Conservation (phyloP, 2,329 filamentous ascomycete species). For the Penicillium sp. region DNA sequence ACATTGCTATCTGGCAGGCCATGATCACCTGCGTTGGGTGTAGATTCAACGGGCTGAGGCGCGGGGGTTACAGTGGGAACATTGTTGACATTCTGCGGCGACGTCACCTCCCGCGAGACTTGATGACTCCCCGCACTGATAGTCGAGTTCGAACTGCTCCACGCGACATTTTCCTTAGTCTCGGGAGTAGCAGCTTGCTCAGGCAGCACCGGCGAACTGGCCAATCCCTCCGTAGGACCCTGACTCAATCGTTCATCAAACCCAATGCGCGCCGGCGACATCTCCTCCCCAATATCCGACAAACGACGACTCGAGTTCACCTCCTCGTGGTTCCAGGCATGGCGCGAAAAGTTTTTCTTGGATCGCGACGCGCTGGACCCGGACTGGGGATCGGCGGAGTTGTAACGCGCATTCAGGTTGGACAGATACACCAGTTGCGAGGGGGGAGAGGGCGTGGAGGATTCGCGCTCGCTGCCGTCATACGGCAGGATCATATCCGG, state of each 20-base stretch:
- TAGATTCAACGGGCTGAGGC: background rate
- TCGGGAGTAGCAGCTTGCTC: slow-evolving; percentile 52
- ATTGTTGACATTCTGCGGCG: slow-evolving; percentile 6
- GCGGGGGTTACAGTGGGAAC: too few relatives aligned
- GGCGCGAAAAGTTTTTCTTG: slow-evolving; percentile 32
- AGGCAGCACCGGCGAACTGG: slow-evolving; percentile 24
- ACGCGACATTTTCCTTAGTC: slow-evolving; percentile 38
- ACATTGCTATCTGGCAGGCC: slow-evolving; percentile 12
- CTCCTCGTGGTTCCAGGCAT: slow-evolving; percentile 33
- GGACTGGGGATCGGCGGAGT: slow-evolving; percentile 14
- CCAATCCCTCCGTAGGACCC: slow-evolving; percentile 6
- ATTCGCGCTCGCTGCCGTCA: slow-evolving; percentile 50
- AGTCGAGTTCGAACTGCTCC: slow-evolving; percentile 38
- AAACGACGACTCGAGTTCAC: slow-evolving; percentile 37
- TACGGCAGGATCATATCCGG: slow-evolving; percentile 90
- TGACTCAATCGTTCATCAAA: too few relatives aligned
- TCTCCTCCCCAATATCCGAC: slow-evolving; percentile 44
- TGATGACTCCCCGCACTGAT: slow-evolving; percentile 27
- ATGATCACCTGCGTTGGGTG: background rate
- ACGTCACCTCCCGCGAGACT: slow-evolving; percentile 14
- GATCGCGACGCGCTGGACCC: slow-evolving; percentile 6
- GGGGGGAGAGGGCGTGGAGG: slow-evolving; percentile 49
- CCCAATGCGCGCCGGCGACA: slow-evolving; percentile 23
- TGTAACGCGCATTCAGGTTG: slow-evolving; percentile 36
- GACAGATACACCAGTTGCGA: slow-evolving; percentile 46